These are phyloP conservation scores for Chiua virens DNA, from an alignment of 768 basidiomycete genomes.

Conservation along the genomic window DNA sequence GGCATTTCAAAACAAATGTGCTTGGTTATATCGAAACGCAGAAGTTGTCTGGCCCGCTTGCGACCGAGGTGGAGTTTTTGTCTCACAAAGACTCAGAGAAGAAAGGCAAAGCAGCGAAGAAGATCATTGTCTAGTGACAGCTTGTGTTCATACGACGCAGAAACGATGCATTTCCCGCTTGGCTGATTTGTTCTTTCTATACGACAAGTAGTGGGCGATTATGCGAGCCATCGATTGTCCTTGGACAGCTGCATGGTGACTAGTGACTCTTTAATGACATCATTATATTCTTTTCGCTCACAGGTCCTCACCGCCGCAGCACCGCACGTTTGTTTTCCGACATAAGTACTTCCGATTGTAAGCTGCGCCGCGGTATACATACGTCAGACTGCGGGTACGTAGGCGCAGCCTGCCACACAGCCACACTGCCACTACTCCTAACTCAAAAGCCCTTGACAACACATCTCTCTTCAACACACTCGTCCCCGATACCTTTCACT, in stretches of 20 bases:
- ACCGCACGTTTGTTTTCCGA: too few relatives aligned
- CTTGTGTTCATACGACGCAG: conserved; percentile 15
- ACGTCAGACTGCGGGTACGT: conserved; percentile 6
- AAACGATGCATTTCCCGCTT: conserved; percentile 15
- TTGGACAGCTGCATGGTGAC: conserved; percentile 21
- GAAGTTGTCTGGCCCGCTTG: conserved; percentile 79
- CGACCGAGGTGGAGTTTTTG: conserved; percentile 93
- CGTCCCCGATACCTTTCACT: conserved; percentile 11
- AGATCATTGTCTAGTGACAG: conserved; percentile 59
- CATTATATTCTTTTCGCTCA: conserved; percentile 8
- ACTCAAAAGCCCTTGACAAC: conserved; percentile 26
- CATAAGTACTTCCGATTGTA: neutral
- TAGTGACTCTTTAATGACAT: conserved; percentile 26
- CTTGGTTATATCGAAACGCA: conserved; percentile 77
- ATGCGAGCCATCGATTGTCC: conserved; percentile 17
- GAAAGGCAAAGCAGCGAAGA: conserved; percentile 83
- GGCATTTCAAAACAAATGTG: conserved; percentile 89
- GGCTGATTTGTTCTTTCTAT: conserved; percentile 34
- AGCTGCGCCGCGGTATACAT: neutral
- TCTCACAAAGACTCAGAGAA: conserved; percentile 95
- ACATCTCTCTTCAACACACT: neutral
- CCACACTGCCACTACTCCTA: conserved; percentile 15
- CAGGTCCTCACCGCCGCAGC: conserved; percentile 9
- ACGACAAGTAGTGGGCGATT: conserved; percentile 24
- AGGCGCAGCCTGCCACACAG: conserved; percentile 19